These are phyloP conservation scores for Metschnikowia sp. DNA, from an alignment of 805 yeast genomes.

Conservation along the genomic window DNA sequence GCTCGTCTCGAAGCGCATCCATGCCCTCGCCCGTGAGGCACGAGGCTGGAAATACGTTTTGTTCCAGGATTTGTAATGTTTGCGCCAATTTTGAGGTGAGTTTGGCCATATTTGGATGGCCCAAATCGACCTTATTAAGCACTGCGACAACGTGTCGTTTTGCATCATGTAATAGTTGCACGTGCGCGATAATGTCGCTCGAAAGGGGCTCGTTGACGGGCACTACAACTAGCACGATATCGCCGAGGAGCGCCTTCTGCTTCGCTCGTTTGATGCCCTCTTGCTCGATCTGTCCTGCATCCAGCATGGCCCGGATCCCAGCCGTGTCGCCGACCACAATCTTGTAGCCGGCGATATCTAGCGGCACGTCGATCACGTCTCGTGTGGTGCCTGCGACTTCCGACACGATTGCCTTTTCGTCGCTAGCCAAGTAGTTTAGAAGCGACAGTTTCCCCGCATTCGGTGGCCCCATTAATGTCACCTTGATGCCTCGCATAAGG, in stretches of 20 bases:
- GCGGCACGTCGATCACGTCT: conserved; percentile 76
- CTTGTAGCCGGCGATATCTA: conserved; percentile 82
- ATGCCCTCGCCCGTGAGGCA: conserved; percentile 61
- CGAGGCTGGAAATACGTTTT: conserved; percentile 44
- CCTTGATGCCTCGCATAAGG: conserved; percentile 65
- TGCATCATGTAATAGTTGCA: conserved; percentile 27
- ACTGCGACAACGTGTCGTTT: conserved; percentile 40
- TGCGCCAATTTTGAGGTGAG: conserved; percentile 5
- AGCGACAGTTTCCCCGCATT: conserved; percentile 95
- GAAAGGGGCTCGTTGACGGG: conserved; percentile 38
- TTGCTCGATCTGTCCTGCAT: conserved; percentile 58
- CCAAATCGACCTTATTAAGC: conserved; percentile 60
- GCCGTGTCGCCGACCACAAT: conserved; percentile 90
- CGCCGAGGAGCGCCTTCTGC: conserved; percentile 54
- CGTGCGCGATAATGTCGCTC: conserved; percentile 37
- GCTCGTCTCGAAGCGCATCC: conserved; percentile 34
- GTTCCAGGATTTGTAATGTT: conserved; percentile 14
- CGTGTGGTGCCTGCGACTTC: conserved; percentile 92
- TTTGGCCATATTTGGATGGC: conserved; percentile 18
- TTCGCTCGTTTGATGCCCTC: conserved; percentile 84
- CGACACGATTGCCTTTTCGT: conserved; percentile 89
- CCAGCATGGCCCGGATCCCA: conserved; percentile 59
- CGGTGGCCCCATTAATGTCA: conserved; percentile 84
- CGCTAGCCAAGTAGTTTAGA: conserved; percentile 67
- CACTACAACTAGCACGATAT: conserved; percentile 64